Conservation (phyloP, 129 eudicot species). For the Smallanthus sonchifolius region DNA sequence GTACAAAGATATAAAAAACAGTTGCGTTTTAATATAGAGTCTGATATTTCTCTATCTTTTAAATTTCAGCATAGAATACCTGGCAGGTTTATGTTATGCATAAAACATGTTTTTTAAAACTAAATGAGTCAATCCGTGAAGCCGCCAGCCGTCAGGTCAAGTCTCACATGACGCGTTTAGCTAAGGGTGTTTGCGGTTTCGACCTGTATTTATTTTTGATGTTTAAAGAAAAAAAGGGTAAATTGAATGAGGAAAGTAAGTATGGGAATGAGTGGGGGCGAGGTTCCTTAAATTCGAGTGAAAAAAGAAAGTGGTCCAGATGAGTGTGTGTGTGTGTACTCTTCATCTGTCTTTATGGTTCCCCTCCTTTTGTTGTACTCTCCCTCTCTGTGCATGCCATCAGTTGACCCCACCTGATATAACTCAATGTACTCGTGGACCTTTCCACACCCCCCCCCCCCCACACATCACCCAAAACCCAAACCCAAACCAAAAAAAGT, state of each 20-base stretch:
- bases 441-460: too few species aligned
- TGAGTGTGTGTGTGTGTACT: slow-evolving; percentile 21
- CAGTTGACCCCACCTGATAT: slow-evolving; percentile 33
- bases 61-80: too few species aligned
- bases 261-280: slow-evolving; percentile 20
- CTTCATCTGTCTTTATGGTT: slow-evolving; percentile 35
- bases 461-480: too few species aligned
- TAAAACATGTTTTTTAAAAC: too few species aligned
- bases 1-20: too few species aligned
- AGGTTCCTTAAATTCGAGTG: slow-evolving; percentile 39
- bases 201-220: not conserved
- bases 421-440: slow-evolving; percentile 32
- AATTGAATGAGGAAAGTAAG: slow-evolving; percentile 17
- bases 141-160: too few species aligned
- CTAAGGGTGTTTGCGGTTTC: too few species aligned
- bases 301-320: slow-evolving; percentile 38
- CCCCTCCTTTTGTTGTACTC: slow-evolving; percentile 29
- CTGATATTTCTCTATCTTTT: too few species aligned
- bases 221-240: not conserved
- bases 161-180: too few species aligned
- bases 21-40: not conserved
- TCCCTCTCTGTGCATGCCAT: slow-evolving; percentile 21
- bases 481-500: too few species aligned
- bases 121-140: too few species aligned
- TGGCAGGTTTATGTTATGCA: too few species aligned